Evolutionary conservation across 2,329 filamentous ascomycete species (phyloP), one percentile per base, ranked within the genome.

Genomic region (Fusarium kyushuense): DNA sequence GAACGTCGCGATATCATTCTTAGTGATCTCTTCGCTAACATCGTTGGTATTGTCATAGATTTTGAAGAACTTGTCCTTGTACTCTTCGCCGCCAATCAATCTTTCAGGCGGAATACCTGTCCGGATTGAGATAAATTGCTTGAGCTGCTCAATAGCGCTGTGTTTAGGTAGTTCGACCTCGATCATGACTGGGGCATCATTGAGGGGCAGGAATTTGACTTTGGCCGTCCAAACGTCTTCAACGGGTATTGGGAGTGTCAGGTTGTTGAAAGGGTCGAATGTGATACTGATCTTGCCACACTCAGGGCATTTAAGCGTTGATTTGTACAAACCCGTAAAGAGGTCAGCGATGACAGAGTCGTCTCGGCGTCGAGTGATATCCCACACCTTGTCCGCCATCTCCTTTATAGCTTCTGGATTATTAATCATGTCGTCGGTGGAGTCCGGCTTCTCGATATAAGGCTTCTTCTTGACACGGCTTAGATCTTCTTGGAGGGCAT

Each of bases 241-340:
- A 55, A 97, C 88, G 0, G 96, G 96, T 33, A 99, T 83, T 58
- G 96, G 96, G 25, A 99, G 83, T 0, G 96, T 97, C 61, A 99
- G 82, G 69, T 96, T 96, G 78, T 94, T 97, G 84, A 97, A 99
- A 1, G 96, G 96, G 77, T 99, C 96, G 75, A 99, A 99, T 0
- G 96, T 98, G 73, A 99, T 97, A 86, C 94, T 97, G 79, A 98
- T 92, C 81, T 98, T 99, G 72, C 91, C 87, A 78, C 96, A 99
- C 10, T 86, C 87, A 0, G 96, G 96, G 76, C 96, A 99, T 67
- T 96, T 91, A 67, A 99, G 87, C 1, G 95, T 98, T 43, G 96
- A 98, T 82, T 98, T 97, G 86, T 98, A 99, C 86, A 98, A 93
- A 67, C 96, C 96, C 23, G 93, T 96, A 78, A 99, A 99, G 13